Evolutionary conservation across 345 rosid genomes (phyloP).

Genomic region (Eutrema japonicum): DNA sequence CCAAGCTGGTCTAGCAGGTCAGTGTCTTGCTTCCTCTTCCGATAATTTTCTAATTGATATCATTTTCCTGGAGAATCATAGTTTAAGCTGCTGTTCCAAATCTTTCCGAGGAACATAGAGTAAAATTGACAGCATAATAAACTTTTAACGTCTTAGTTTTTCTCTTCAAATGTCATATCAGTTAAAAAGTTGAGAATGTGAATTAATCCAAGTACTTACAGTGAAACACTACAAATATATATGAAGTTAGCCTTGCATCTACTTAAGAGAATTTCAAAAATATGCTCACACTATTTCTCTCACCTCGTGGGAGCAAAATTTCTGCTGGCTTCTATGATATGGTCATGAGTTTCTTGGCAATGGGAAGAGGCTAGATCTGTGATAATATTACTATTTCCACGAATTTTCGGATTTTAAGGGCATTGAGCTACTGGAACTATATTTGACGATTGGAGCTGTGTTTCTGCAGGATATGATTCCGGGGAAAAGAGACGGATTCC

Average conservation of each 20-base stretch:
- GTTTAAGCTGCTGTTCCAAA: not conserved
- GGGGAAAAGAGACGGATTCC: constrained; percentile 88
- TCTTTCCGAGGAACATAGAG: not conserved
- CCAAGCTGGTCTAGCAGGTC: constrained; percentile 78
- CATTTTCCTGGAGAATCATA: constrained; percentile 1
- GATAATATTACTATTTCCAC: constrained; percentile 8
- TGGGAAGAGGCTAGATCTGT: constrained; percentile 9
- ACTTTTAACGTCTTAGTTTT: constrained; percentile 2
- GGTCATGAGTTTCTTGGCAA: not conserved
- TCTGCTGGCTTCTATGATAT: constrained; percentile 6
- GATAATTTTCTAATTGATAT: constrained; percentile 1
- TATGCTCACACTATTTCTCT: constrained; percentile 8
- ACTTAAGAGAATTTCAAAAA: not conserved
- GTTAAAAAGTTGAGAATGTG: constrained; percentile 18
- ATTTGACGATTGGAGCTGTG: constrained; percentile 15
- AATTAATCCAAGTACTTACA: constrained; percentile 5
- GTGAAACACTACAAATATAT: constrained; percentile 2
- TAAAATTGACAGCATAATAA: constrained; percentile 13
- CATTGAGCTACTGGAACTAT: not conserved
- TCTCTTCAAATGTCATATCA: constrained; percentile 4
- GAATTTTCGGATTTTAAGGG: not conserved
- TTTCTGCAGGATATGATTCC: constrained; percentile 69
- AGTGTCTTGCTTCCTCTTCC: constrained; percentile 20
- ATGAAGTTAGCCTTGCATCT: not conserved
- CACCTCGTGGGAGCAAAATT: constrained; percentile 1